Evolutionary conservation across 2,329 filamentous ascomycete species (phyloP).

Genomic region (Fusarium sp.): DNA sequence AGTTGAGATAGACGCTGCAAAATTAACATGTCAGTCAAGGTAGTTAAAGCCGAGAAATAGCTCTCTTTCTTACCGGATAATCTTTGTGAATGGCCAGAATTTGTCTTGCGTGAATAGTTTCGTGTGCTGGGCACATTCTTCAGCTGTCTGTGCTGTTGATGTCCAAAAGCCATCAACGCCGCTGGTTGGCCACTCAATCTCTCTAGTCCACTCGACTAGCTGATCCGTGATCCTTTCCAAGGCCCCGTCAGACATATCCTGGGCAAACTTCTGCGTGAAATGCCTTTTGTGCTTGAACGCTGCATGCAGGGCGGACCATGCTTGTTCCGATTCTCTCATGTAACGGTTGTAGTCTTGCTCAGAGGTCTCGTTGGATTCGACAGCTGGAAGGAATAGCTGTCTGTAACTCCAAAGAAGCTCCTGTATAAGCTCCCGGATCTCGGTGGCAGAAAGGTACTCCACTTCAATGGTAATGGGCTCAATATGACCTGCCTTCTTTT

Average conservation of each 20-base stretch:
- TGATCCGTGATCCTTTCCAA: constrained; percentile 38
- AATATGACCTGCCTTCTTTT: constrained; percentile 39
- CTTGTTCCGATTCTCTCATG: constrained; percentile 50
- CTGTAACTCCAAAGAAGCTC: constrained; percentile 50
- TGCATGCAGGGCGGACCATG: constrained; percentile 54
- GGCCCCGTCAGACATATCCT: constrained; percentile 45
- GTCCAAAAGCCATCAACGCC: constrained; percentile 43
- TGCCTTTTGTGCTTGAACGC: constrained; percentile 46
- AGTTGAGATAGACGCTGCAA: constrained; percentile 46
- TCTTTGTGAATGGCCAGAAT: constrained; percentile 52
- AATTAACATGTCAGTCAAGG: not conserved
- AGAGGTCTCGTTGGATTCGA: constrained; percentile 33
- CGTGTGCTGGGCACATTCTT: constrained; percentile 46
- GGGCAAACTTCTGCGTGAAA: constrained; percentile 38
- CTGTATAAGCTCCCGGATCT: constrained; percentile 44
- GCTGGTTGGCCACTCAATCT: constrained; percentile 48
- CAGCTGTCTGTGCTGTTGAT: constrained; percentile 44
- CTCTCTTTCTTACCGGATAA: constrained; percentile 47
- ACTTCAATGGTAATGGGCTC: constrained; percentile 47
- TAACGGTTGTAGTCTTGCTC: constrained; percentile 43
- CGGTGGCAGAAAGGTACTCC: constrained; percentile 45
- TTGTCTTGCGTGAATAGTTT: constrained; percentile 48
- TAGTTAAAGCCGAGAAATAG: fast-evolving
- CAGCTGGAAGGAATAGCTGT: constrained; percentile 42
- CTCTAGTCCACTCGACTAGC: constrained; percentile 44